Base-by-base conservation (phyloP, 129 eudicot species). In the Flaveria robusta region DNA sequence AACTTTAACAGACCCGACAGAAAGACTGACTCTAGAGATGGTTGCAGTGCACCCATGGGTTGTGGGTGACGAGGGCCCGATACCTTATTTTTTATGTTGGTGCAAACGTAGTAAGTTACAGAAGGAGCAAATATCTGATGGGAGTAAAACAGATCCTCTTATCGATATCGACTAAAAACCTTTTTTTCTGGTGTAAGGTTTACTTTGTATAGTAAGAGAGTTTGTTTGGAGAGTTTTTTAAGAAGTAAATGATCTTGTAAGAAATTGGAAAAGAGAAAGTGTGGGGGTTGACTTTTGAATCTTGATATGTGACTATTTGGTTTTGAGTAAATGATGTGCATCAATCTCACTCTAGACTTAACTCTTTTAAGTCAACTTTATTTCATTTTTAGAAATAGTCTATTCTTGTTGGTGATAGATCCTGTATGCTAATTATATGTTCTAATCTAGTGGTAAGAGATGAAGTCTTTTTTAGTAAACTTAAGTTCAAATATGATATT, bases 21-120 rank as follows among this genome's bases (percentile, higher is more conserved):
- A 79, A 50, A 78, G 98, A 72, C 27, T 94, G 78, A 87, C 82
- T 15, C 80, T 94, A 7, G 89, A 82, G 55, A 60, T 23, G n/a
- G 96, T 85, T 68, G 92, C 98, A 6, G 79, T 59, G 39, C 98
- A 93, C 65, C 78, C 88, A 2, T 93, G 98, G 98, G 89, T 93
- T 59, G 75, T 88, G 66, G 88, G 87, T 55, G 90, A 88, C 23
- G 95, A 79, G 18, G 96, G 90, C 47, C 95, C 95, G 3, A 74
- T 85, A 66, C 92, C 91, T 20, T 79, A 74, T 3, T 86, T 84
- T 77, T 47, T 74, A 58, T 93, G 98, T 42, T 93, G 98, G 98
- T 90, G 97, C 83, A 85, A 88, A 69, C 90, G 82, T 7, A 84
- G 51, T 55, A 80, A 58, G 37, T 70, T 72, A 78, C 81, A 74